Conservation (phyloP, 441 rosid species). For the Macaranga tanarius region DNA sequence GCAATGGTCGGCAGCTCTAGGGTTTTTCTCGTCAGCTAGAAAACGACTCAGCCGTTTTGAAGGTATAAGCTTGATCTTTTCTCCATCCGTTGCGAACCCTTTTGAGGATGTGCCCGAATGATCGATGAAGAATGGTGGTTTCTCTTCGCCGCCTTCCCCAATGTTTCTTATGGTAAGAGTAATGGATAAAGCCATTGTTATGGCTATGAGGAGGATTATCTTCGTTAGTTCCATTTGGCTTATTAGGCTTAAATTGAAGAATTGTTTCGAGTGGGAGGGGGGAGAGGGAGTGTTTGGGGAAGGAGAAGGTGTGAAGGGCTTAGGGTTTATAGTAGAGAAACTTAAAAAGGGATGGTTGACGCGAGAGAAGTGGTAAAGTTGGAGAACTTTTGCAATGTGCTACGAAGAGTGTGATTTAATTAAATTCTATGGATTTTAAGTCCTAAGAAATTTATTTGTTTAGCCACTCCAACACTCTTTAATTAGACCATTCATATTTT, state of each 20-base stretch:
- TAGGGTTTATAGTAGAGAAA: conserved; percentile 39
- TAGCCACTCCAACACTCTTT: not conserved
- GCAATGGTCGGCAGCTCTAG: conserved; percentile 70
- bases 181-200: conserved; percentile 48
- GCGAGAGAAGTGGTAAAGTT: conserved; percentile 42
- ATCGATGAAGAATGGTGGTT: not conserved
- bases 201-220: conserved; percentile 47
- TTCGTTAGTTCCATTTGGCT: conserved; percentile 41
- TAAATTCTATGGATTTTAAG: conserved; percentile 22
- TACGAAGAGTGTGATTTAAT: conserved; percentile 39
- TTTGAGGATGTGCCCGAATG: not conserved
- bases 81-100: conserved; percentile 3
- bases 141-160: conserved; percentile 17
- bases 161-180: conserved; percentile 38
- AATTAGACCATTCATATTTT: not conserved
- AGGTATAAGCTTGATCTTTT: conserved; percentile 21
- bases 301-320: conserved; percentile 24
- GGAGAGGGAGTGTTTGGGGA: conserved; percentile 12
- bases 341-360: conserved; percentile 45
- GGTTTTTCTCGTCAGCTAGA: conserved; percentile 46
- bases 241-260: not conserved
- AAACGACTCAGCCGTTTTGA: conserved; percentile 55
- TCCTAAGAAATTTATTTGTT: not conserved
- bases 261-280: not conserved
- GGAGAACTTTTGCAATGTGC: conserved; percentile 30